phyloP scores from a whole-genome alignment of 1,284 basidiomycete genomes.

The Anthracocystis panici-leucophaei region DNA sequence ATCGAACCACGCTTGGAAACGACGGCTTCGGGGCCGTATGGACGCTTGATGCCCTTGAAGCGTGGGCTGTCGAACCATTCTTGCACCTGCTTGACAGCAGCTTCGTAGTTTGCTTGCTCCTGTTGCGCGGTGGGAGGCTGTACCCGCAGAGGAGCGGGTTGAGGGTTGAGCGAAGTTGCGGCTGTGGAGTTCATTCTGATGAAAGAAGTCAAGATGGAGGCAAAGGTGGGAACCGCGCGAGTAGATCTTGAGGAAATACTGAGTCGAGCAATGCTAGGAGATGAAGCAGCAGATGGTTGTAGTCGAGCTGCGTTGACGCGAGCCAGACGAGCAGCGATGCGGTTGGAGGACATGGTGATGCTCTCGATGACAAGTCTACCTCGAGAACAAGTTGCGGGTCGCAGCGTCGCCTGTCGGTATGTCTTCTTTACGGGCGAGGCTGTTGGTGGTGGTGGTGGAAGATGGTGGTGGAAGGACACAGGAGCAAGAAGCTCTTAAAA shows the following conservation, averaged over 20 bases:
- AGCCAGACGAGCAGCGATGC: conserved; percentile 39
- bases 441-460: conserved; percentile 1
- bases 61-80: conserved; percentile 82
- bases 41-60: conserved; percentile 80
- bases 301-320: conserved; percentile 44
- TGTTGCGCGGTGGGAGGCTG: conserved; percentile 76
- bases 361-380: neutral
- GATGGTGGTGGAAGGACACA: neutral
- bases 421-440: neutral
- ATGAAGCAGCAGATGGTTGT: conserved; percentile 11
- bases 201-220: conserved; percentile 1
- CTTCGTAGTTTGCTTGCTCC: conserved; percentile 78
- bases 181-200: conserved; percentile 72
- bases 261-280: conserved; percentile 22
- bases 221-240: neutral
- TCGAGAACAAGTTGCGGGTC: neutral
- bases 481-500: too few relatives aligned
- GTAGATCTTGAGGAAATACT: conserved; percentile 13
- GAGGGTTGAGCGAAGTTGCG: conserved; percentile 72
- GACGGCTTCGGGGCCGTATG: conserved; percentile 82
- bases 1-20: conserved; percentile 89
- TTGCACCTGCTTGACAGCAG: conserved; percentile 76
- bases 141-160: conserved; percentile 75
- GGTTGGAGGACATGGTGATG: conserved; percentile 38
- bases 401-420: too few relatives aligned